These are phyloP conservation scores for Rhizopus arrhizus DNA, from an alignment of 371 early-diverging fungal genomes.

Conservation along the genomic window DNA sequence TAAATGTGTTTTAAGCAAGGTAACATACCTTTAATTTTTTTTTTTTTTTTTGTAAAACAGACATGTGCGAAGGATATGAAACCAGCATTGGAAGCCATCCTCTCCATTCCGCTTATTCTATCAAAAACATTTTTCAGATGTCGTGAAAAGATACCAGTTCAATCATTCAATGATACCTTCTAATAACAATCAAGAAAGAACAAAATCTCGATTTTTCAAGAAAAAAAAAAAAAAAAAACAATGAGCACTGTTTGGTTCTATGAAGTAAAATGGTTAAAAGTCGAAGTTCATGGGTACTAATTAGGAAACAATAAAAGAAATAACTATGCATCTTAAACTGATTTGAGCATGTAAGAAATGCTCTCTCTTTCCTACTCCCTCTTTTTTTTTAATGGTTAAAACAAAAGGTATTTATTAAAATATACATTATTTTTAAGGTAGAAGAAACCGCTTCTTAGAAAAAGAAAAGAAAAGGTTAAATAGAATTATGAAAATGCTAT, in stretches of 20 bases:
- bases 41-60: not conserved
- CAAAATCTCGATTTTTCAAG: not conserved
- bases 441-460: too few species aligned
- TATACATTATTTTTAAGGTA: too few species aligned
- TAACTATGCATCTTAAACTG: too few species aligned
- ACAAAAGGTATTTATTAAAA: too few species aligned
- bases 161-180: not conserved
- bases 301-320: too few species aligned
- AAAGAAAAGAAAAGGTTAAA: not conserved
- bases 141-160: constrained; percentile 21
- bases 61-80: constrained; percentile 15
- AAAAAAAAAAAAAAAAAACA: too few species aligned
- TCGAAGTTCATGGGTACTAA: too few species aligned
- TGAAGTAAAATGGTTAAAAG: too few species aligned
- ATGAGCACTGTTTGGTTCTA: too few species aligned
- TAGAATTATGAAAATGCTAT: not conserved
- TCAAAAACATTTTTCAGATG: constrained; percentile 37
- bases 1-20: not conserved
- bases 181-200: not conserved
- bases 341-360: too few species aligned
- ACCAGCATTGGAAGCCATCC: constrained; percentile 21
- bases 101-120: constrained; percentile 30
- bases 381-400: too few species aligned
- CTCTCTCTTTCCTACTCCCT: too few species aligned
- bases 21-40: not conserved